phyloP scores from a whole-genome alignment of 1,284 basidiomycete species.

The Pyrrhoderma noxium region DNA sequence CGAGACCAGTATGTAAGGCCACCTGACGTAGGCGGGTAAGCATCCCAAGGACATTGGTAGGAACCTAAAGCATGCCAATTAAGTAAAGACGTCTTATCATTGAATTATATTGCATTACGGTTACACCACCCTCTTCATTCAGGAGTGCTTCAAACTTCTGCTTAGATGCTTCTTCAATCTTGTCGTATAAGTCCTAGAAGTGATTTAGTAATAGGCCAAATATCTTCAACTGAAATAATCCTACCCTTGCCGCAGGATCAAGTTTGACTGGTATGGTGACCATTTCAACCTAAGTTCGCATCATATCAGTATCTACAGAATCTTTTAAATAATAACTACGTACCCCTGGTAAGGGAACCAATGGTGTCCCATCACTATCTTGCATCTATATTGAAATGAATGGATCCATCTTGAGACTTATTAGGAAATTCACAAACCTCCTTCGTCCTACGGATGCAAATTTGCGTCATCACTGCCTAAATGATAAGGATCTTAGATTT shows the following conservation, averaged over 20 bases:
- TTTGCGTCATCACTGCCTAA: conserved; percentile 76
- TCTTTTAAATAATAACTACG: conserved; percentile 17
- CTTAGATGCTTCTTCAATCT: conserved; percentile 58
- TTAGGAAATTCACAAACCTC: conserved; percentile 40
- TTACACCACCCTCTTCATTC: conserved; percentile 31
- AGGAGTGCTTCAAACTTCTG: conserved; percentile 57
- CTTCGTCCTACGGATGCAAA: conserved; percentile 81
- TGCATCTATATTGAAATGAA: conserved; percentile 53
- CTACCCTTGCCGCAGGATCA: conserved; percentile 56
- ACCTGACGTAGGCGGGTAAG: conserved; percentile 84
- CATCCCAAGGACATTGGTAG: conserved; percentile 71
- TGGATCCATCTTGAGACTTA: not conserved
- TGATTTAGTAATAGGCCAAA: not conserved
- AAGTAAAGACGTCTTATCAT: not conserved
- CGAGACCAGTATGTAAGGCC: conserved; percentile 71
- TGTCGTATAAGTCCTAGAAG: conserved; percentile 62
- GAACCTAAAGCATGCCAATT: conserved; percentile 40
- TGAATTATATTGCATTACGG: conserved; percentile 19
- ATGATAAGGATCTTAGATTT: conserved; percentile 15
- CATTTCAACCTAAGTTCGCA: conserved; percentile 54
- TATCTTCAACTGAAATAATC: too few relatives aligned
- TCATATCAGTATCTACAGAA: conserved; percentile 1
- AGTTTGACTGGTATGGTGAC: conserved; percentile 67
- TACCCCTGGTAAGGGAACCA: conserved; percentile 74
- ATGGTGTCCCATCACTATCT: conserved; percentile 62